These are phyloP conservation scores for Penicillium paxilli DNA, from an alignment of 495 filamentous ascomycete genomes.

Conservation along the genomic window DNA sequence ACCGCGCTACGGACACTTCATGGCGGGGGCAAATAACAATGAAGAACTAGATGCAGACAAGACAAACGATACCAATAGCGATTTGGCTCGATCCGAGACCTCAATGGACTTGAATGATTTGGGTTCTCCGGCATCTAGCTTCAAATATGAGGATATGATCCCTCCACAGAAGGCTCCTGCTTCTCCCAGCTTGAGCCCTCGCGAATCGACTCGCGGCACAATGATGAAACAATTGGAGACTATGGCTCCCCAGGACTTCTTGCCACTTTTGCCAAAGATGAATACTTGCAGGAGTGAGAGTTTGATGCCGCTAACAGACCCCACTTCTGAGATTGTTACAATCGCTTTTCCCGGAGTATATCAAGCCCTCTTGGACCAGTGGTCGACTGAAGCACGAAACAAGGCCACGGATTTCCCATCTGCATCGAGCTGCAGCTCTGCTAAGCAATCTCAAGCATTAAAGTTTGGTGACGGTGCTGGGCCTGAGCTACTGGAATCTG, in stretches of 20 bases:
- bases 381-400: conserved; percentile 4
- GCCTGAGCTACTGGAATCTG: no score
- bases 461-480: background rate
- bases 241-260: background rate
- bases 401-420: background rate
- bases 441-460: background rate
- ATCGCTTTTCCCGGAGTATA: conserved; percentile 27
- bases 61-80: background rate
- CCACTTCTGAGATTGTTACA: background rate
- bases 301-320: conserved; percentile 4
- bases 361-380: conserved; percentile 21
- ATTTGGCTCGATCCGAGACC: background rate
- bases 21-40: background rate
- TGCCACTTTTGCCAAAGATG: background rate
- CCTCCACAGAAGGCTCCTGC: background rate
- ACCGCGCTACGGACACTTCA: background rate
- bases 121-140: background rate
- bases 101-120: background rate
- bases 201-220: background rate
- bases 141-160: background rate
- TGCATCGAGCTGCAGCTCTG: background rate
- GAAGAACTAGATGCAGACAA: background rate
- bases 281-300: background rate
- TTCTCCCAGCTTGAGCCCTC: background rate
- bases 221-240: background rate